Evolutionary conservation across 2,329 filamentous ascomycete species (phyloP), one percentile per base, ranked within the genome.

Genomic region (Stachybotrys echinatus): DNA sequence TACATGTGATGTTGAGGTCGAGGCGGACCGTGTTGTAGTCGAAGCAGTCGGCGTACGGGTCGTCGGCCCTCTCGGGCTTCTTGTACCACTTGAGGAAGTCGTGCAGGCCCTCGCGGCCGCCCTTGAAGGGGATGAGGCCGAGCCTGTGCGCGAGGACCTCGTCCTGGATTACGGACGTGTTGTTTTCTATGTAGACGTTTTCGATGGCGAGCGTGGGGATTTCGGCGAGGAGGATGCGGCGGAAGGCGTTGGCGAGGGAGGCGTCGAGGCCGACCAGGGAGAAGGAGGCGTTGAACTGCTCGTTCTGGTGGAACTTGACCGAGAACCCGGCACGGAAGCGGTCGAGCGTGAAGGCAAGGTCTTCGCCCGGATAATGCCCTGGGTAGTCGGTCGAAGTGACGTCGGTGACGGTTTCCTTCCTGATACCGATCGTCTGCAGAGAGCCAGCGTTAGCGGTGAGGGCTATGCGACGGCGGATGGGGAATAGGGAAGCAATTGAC

Each of bases 91-190:
- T 85, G 73, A 97, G 77, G 75, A 85, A 92, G 59, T 87, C 82
- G 51, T 75, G 75, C 49, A 99, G 76, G 47, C 89, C 92, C 49
- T 88, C 79, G 56, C 85, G 82, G 53, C 84, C 82, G 57, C 89
- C 94, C 56, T 85, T 87, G 59, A 99, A 85, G 18, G 95, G 94
- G 49, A 99, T 87, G 43, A 99, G 82, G 52, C 94, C 94, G 27
- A 99, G 77, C 42, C 94, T 82, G 67, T 94, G 89, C 17, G 92
- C 87, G 47, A 99, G 84, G 5, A 99, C 92, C 74, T 99, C 94
- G 66, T 99, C 94, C 68, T 97, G 92, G 62, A 99, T 94, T 34
- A 99, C 91, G 5, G 90, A 96, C 47, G 92, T 97, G 76, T 99
- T 99, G 76, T 96, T 95, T 66, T 89, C 82, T 56, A 97, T 85